phyloP scores from a whole-genome alignment of 306 rosid species.

The Crataegus laevigata region DNA sequence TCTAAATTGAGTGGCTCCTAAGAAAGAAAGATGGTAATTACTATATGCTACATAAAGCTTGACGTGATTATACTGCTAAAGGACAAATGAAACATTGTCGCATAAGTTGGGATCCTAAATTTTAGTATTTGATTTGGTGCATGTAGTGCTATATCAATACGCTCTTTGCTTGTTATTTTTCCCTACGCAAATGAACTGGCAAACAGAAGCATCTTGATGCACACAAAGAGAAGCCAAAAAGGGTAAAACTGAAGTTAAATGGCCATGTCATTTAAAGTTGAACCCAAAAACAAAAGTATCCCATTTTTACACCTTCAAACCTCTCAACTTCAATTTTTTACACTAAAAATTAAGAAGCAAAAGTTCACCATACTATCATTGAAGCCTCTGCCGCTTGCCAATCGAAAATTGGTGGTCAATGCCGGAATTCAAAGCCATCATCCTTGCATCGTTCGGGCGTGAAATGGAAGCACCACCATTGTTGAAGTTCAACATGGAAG shows the following conservation, averaged over 20 bases:
- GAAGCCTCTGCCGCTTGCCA: conserved; percentile 47
- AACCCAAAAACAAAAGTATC: conserved; percentile 29
- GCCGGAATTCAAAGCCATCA: conserved; percentile 20
- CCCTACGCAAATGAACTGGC: background rate
- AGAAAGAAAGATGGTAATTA: background rate
- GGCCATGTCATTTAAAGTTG: conserved; percentile 19
- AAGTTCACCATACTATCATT: conserved; percentile 7
- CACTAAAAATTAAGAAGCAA: background rate
- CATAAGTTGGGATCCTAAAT: background rate
- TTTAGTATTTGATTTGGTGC: background rate
- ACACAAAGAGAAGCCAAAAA: background rate
- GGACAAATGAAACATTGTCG: background rate
- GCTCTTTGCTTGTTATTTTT: background rate
- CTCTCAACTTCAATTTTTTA: conserved; percentile 9
- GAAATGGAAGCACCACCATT: conserved; percentile 23
- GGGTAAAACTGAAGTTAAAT: conserved; percentile 7
- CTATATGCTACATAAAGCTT: too few relatives aligned
- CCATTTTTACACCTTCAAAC: conserved; percentile 40
- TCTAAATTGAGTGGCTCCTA: background rate
- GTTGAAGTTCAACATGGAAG: conserved; percentile 45
- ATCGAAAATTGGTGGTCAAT: conserved; percentile 17
- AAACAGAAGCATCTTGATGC: conserved; percentile 1
- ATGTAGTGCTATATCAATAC: background rate
- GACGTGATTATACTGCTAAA: background rate
- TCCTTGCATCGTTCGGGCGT: conserved; percentile 17